These are phyloP conservation scores for Elsinoe ampelina DNA, from an alignment of 2,329 filamentous ascomycete species.

Conservation along the genomic window DNA sequence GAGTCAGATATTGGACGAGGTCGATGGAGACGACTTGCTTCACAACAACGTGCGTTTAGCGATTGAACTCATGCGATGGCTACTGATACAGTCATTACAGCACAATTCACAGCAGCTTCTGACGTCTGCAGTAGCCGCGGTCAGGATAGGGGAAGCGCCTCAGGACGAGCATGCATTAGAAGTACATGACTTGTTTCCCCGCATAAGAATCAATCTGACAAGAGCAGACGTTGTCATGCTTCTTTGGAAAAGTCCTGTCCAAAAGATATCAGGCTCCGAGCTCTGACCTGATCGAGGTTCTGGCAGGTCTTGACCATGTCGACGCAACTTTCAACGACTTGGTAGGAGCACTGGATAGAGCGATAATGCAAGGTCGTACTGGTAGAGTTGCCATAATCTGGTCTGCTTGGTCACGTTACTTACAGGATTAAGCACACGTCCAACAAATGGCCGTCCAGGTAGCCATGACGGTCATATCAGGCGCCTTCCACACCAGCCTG, in stretches of 20 bases:
- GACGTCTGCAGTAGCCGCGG: conserved; percentile 56
- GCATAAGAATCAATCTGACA: conserved; percentile 19
- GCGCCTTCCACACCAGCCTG: conserved; percentile 91
- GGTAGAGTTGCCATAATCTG: conserved; percentile 42
- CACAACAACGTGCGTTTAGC: conserved; percentile 51
- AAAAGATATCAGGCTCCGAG: conserved; percentile 94
- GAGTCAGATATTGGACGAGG: conserved; percentile 56
- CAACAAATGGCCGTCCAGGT: conserved; percentile 73
- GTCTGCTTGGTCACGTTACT: conserved; percentile 15
- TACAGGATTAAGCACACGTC: conserved; percentile 51
- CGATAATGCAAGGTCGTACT: conserved; percentile 65
- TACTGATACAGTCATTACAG: conserved; percentile 25
- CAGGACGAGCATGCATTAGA: conserved; percentile 75
- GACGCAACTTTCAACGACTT: conserved; percentile 84
- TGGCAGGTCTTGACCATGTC: conserved; percentile 81
- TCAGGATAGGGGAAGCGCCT: conserved; percentile 52
- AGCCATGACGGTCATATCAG: conserved; percentile 74
- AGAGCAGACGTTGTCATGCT: conserved; percentile 74
- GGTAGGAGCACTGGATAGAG: conserved; percentile 69
- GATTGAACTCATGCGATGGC: background rate
- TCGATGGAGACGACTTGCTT: conserved; percentile 66
- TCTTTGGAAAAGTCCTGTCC: conserved; percentile 68
- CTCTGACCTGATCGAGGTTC: conserved; percentile 82
- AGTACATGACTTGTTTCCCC: conserved; percentile 44
- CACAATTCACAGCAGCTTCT: conserved; percentile 71